Conservation (phyloP, 2,329 filamentous ascomycete species). For the Pseudopyricularia javanii region DNA sequence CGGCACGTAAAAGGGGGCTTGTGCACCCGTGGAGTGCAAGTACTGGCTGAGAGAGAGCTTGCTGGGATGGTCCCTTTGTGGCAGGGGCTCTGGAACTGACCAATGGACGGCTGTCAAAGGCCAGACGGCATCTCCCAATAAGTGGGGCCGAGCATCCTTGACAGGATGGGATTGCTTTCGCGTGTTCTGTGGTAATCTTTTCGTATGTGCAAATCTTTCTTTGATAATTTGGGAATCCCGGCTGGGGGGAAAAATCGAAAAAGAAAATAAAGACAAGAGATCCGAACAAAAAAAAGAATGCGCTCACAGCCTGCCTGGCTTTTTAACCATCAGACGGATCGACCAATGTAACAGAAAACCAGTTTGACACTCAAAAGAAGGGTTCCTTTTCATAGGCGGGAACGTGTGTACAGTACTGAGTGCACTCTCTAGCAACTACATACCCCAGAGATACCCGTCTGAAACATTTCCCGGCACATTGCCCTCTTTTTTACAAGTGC, state of each 20-base stretch:
- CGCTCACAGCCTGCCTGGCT: no score
- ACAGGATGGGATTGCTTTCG: not conserved
- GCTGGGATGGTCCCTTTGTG: slow-evolving; percentile 1
- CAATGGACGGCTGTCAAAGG: not conserved
- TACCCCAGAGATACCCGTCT: not conserved
- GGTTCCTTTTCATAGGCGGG: not conserved
- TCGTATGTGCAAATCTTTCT: not conserved
- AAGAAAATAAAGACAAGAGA: not conserved
- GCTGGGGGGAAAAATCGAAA: not conserved
- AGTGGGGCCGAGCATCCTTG: slow-evolving; percentile 2
- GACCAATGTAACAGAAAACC: not conserved
- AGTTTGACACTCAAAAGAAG: not conserved
- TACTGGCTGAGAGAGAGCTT: not conserved
- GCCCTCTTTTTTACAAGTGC: not conserved
- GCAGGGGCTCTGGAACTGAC: not conserved
- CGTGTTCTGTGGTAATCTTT: not conserved
- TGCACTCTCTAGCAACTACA: not conserved
- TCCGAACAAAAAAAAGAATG: not conserved
- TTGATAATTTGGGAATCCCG: not conserved
- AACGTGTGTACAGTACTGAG: no score
- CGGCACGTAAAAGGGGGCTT: slow-evolving; percentile 3
- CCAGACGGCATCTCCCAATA: slow-evolving; percentile 1
- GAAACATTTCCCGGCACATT: not conserved
- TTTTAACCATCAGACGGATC: not conserved
- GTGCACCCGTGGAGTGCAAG: slow-evolving; percentile 4